These are phyloP conservation scores for Evernia prunastri DNA, from an alignment of 495 filamentous ascomycete genomes.

Conservation along the genomic window DNA sequence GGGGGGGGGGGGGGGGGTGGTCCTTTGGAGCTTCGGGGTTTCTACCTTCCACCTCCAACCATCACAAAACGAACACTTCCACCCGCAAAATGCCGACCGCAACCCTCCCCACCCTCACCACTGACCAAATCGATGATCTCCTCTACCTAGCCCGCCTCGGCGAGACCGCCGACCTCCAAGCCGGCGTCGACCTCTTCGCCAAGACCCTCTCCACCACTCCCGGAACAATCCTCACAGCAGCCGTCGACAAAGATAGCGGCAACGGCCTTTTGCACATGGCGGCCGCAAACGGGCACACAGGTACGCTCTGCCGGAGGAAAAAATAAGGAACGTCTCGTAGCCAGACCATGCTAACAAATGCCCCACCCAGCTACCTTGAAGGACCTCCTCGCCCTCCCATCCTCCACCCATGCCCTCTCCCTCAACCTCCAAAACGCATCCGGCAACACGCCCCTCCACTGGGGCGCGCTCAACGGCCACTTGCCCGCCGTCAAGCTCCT, in stretches of 20 bases:
- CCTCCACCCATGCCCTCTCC: slow-evolving; percentile 27
- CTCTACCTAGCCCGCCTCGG: slow-evolving; percentile 74
- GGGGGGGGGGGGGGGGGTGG: no score
- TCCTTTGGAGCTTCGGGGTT: no score
- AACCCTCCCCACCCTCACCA: slow-evolving; percentile 44
- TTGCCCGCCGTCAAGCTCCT: slow-evolving; percentile 70
- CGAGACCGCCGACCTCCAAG: slow-evolving; percentile 62
- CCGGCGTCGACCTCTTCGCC: slow-evolving; percentile 51
- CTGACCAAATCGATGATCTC: slow-evolving; percentile 81
- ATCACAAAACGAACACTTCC: not conserved
- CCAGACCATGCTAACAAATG: slow-evolving; percentile 24
- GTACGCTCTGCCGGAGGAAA: slow-evolving; percentile 42
- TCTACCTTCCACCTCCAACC: not conserved
- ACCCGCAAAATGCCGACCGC: slow-evolving; percentile 29
- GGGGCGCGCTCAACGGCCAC: slow-evolving; percentile 86
- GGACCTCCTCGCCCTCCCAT: slow-evolving; percentile 41
- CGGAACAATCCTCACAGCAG: slow-evolving; percentile 53
- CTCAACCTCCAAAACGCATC: slow-evolving; percentile 62
- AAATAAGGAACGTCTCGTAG: no score
- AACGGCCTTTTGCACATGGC: slow-evolving; percentile 81
- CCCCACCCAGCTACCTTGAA: slow-evolving; percentile 46
- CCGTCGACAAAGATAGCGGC: slow-evolving; percentile 62
- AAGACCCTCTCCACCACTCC: slow-evolving; percentile 46
- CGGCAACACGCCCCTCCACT: slow-evolving; percentile 87
- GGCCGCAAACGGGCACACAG: slow-evolving; percentile 76